Base-by-base conservation (phyloP, 1,284 basidiomycete species). In the Irpex sp. region DNA sequence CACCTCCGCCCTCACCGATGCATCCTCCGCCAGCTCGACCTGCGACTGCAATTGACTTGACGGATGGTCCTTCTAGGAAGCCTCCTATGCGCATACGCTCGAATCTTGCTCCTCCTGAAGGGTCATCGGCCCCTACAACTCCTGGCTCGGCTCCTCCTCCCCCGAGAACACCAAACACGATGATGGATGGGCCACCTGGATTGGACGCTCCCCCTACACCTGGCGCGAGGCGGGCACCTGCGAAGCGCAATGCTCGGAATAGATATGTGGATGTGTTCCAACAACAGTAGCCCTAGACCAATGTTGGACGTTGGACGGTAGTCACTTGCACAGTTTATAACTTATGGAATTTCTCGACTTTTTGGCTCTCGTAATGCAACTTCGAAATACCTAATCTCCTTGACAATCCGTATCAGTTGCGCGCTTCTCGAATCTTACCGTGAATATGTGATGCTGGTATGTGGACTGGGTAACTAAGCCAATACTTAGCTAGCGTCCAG, bases 261-360 rank as follows among this genome's bases (percentile, higher is more conserved):
- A 86, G 92, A 66, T 96, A 96, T 72, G 93, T 96, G 6, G 91
- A 93, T 70, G 89, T 93, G n/a, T 89, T 93, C 75, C 84, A 88
- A 68, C 81, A 83, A 46, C 15, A 51, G 17, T 46, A 46, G n/a
- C 19, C 49, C 6, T 19, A 26, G 17, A 51, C 17, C 8, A 4
- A 26, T 17, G 21, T 26, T 51, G 9, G 9, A 51, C 19, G 13
- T 21, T 51, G 49, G 49, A 46, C 39, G n/a, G 3, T 11, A 46
- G 1, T 46, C 39, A 11, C n/a, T 46, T 46, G 39, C 39, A 46
- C 39, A n/a, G 13, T 46, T 46, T 46, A 46, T 46, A 46, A 46
- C 5, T 46, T 46, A 46, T 46, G 39, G n/a, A 11, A 46, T 46
- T 46, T 46, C n/a, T 13, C 39, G 39, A n/a, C n/a, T n/a, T 46